Conservation (phyloP, 2,329 filamentous ascomycete species). For the Colletotrichum chlorophyti region DNA sequence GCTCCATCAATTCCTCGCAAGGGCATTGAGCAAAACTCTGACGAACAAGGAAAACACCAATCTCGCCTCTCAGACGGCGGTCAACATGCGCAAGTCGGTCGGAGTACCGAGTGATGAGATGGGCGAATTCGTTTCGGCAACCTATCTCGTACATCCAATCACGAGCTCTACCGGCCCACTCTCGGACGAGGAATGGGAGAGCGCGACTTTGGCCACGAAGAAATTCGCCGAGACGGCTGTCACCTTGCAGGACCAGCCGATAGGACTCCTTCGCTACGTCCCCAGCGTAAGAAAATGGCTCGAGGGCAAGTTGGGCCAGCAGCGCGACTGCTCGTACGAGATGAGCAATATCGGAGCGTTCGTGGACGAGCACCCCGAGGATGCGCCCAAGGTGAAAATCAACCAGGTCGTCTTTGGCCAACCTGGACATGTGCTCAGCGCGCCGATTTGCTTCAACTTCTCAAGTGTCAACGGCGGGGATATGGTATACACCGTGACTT, state of each 20-base stretch:
- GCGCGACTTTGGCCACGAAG: conserved; percentile 38
- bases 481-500: conserved; percentile 46
- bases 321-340: conserved; percentile 49
- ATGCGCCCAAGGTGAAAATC: conserved; percentile 31
- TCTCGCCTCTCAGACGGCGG: conserved; percentile 45
- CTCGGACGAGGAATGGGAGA: conserved; percentile 40
- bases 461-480: conserved; percentile 45
- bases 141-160: conserved; percentile 35
- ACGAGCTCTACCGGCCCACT: neutral
- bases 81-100: conserved; percentile 47
- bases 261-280: conserved; percentile 50
- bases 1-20: conserved; percentile 46
- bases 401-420: conserved; percentile 50
- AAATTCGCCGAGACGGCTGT: conserved; percentile 38
- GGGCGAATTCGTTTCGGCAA: conserved; percentile 42
- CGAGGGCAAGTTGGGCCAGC: conserved; percentile 42
- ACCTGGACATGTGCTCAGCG: conserved; percentile 45
- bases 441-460: conserved; percentile 48
- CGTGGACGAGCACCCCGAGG: conserved; percentile 28
- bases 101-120: conserved; percentile 40
- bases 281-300: conserved; percentile 47
- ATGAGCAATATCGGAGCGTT: conserved; percentile 53
- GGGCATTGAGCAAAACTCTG: conserved; percentile 42
- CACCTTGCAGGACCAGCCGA: conserved; percentile 35
- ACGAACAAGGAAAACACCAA: conserved; percentile 32